Evolutionary conservation across 176 grass and related monocot species (phyloP).

Genomic region (Oryza meridionalis): DNA sequence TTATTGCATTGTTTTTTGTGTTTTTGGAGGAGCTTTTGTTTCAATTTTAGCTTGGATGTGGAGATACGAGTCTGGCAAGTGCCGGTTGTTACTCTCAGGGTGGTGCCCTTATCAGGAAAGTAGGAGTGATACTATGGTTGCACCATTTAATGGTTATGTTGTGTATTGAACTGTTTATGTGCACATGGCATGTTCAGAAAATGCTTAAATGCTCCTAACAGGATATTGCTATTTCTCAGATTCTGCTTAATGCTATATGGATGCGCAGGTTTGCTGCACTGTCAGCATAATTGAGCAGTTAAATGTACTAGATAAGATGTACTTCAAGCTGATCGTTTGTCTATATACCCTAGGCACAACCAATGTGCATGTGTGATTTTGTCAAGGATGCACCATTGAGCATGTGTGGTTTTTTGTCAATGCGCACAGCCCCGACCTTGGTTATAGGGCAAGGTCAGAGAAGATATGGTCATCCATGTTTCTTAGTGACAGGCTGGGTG

Average conservation of each 20-base stretch:
- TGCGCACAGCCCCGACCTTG: no score
- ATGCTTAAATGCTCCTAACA: background rate
- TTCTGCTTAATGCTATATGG: background rate
- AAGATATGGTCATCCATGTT: no score
- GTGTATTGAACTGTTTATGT: background rate
- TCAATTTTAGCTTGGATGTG: background rate
- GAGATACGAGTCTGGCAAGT: background rate
- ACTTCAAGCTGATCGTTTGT: no score
- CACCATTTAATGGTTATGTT: background rate
- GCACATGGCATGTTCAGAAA: background rate
- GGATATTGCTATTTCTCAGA: background rate
- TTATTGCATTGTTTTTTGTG: conserved; percentile 28
- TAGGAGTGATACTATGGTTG: background rate
- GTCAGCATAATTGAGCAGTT: background rate
- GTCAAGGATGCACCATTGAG: no score
- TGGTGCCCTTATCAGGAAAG: background rate
- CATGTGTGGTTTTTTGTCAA: no score
- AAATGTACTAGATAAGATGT: no score
- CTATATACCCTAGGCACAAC: no score
- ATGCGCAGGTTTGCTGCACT: background rate
- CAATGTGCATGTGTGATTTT: no score
- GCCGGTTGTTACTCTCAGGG: background rate
- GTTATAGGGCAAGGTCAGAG: no score
- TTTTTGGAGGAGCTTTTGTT: conserved; percentile 13
- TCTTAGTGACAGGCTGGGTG: no score